Base-by-base conservation (phyloP, 2,329 filamentous ascomycete species). In the Fusarium brachygibbosum region DNA sequence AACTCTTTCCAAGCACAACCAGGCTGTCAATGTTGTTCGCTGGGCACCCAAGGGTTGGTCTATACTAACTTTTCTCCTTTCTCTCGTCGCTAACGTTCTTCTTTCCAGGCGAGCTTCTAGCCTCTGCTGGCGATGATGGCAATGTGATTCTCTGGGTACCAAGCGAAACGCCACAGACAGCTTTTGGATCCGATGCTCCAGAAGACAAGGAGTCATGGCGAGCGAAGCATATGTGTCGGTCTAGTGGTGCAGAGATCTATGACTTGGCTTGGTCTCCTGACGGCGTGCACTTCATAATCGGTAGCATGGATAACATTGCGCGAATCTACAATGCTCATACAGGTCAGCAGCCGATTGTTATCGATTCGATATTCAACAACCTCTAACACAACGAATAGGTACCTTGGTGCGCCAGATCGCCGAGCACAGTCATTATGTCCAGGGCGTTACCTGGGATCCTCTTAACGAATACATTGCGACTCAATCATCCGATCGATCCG, bases 191-290 rank as follows among this genome's bases (percentile, higher is more conserved):
- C 75, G 94, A 98, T 74, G 89, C 88, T 49, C 86, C 91, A 57
- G 96, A 98, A 74, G 96, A 99, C 79, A 97, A 97, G 80, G 96
- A 99, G 81, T 93, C 93, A 71, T 99, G 96, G 96, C 87, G 95
- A 66, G 92, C 95, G 67, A 98, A 97, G 82, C 93, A 97, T 78
- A 98, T 98, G 96, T 98, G 94, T 80, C 90, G 96, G 66, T 97
- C 94, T 45, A 93, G 92, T 66, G 95, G 94, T 35, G 93, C 94
- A 13, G 96, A 99, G 79, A 98, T 99, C 72, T 99, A 99, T 81
- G 96, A 99, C 80, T 84, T 99, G 59, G 96, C 96, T 51, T 99
- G 96, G 97, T 98, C 96, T 49, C 97, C 97, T n/a, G 96, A 99
- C 79, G 94, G 93, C 38, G 85, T 90, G 38, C 96, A 97, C 82